A percentile compares a stretch with the other conserved stretches of the same genome.
These are phyloP conservation scores for Metschnikowia baotianmanensis DNA, from an alignment of 805 yeast species.

Conservation along the genomic window DNA sequence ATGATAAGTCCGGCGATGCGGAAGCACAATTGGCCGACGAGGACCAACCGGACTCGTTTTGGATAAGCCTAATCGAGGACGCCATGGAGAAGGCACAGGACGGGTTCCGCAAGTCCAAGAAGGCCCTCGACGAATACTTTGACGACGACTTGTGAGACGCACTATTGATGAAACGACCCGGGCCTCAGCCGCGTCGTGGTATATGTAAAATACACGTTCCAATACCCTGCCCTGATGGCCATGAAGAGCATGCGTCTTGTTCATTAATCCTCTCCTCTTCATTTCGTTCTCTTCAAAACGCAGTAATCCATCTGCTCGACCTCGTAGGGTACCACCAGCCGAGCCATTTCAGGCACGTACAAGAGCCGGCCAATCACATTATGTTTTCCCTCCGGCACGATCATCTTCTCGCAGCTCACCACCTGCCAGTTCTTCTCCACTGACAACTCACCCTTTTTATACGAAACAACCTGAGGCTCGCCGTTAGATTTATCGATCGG, in stretches of 20 bases:
- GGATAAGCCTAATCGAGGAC: constrained; percentile 47
- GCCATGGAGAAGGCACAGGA: constrained; percentile 52
- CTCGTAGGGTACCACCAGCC: constrained; percentile 27
- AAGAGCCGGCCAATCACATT: constrained; percentile 53
- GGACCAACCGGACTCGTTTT: constrained; percentile 34
- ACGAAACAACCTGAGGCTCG: constrained; percentile 29
- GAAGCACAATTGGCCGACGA: constrained; percentile 11
- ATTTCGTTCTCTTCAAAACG: constrained; percentile 20
- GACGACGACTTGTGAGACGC: constrained; percentile 26
- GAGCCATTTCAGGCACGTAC: constrained; percentile 43
- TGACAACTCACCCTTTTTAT: constrained; percentile 16
- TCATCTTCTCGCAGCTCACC: constrained; percentile 46
- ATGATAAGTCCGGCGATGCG: constrained; percentile 15
- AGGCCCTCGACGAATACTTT: constrained; percentile 52
- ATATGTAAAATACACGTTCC: not conserved
- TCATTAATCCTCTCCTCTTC: not conserved
- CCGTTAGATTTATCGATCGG: constrained; percentile 44
- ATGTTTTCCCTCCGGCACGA: constrained; percentile 53
- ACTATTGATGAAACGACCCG: not conserved
- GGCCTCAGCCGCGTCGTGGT: not conserved
- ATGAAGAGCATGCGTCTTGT: not conserved
- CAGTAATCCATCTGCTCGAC: constrained; percentile 53
- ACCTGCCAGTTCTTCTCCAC: constrained; percentile 45
- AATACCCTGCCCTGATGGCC: not conserved
- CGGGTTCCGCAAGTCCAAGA: constrained; percentile 50